Conservation (phyloP, 202 grass and related monocot species). For the Hordeum pubiflorum region DNA sequence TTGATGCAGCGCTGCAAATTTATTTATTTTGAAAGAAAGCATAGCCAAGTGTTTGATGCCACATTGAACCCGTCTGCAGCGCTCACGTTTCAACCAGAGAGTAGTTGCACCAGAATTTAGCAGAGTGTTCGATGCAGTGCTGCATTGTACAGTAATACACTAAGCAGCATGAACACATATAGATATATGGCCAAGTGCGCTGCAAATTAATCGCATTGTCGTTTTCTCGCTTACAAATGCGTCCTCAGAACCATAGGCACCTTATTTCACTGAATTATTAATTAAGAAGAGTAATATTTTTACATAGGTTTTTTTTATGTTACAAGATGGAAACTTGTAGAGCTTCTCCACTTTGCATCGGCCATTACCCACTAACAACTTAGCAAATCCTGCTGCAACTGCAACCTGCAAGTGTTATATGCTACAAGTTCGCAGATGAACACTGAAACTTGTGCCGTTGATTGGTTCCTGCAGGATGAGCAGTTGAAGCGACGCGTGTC, state of each 20-base stretch:
- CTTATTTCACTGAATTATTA: not conserved
- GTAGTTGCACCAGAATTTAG: not conserved
- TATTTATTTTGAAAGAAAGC: not conserved
- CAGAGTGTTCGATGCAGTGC: not conserved
- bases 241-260: not conserved
- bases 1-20: not conserved
- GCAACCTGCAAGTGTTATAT: not conserved
- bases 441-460: not conserved
- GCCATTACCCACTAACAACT: not conserved
- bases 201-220: not conserved
- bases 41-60: not conserved
- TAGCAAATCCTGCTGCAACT: not conserved
- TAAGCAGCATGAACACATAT: not conserved
- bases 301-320: too few relatives aligned
- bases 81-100: not conserved
- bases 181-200: not conserved
- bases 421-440: not conserved
- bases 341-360: not conserved
- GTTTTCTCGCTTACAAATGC: not conserved
- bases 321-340: not conserved
- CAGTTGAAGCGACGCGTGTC: conserved; percentile 51
- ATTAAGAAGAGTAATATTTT: not conserved
- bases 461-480: conserved; percentile 54
- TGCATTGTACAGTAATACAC: not conserved
- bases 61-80: not conserved